Evolutionary conservation across 192 early-diverging fungal genomes (phyloP).

Genomic region (Neocallimastix lanati): DNA sequence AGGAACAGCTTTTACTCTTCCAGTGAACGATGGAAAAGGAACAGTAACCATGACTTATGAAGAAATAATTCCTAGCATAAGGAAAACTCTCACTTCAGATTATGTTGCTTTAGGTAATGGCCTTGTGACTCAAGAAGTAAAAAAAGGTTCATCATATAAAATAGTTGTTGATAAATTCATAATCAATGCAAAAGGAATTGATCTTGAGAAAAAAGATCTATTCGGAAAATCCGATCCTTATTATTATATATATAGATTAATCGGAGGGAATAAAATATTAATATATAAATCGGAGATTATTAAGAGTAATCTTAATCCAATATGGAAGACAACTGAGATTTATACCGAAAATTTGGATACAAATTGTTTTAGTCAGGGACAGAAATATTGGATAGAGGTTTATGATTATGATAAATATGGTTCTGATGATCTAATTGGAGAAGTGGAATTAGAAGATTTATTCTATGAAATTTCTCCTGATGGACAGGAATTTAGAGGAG

Average conservation of each 20-base stretch:
- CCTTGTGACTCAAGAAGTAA: not conserved
- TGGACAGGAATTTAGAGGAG: not conserved
- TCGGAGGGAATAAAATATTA: not conserved
- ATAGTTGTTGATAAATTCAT: not conserved
- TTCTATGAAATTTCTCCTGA: not conserved
- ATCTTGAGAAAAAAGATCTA: not conserved
- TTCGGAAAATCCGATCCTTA: not conserved
- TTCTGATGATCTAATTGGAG: not conserved
- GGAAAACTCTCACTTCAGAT: not conserved
- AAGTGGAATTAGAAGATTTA: not conserved
- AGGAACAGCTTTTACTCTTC: not conserved
- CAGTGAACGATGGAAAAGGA: not conserved
- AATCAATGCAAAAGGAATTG: not conserved
- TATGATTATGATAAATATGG: not conserved
- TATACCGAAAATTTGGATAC: not conserved
- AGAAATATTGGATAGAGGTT: not conserved
- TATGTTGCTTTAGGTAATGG: not conserved
- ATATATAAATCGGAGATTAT: not conserved
- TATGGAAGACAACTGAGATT: not conserved
- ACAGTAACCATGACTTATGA: not conserved
- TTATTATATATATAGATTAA: not conserved
- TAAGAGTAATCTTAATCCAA: not conserved
- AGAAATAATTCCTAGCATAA: not conserved
- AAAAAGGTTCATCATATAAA: not conserved
- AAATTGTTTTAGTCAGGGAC: not conserved